Conservation (phyloP, 441 rosid species). For the Populus hybrid region DNA sequence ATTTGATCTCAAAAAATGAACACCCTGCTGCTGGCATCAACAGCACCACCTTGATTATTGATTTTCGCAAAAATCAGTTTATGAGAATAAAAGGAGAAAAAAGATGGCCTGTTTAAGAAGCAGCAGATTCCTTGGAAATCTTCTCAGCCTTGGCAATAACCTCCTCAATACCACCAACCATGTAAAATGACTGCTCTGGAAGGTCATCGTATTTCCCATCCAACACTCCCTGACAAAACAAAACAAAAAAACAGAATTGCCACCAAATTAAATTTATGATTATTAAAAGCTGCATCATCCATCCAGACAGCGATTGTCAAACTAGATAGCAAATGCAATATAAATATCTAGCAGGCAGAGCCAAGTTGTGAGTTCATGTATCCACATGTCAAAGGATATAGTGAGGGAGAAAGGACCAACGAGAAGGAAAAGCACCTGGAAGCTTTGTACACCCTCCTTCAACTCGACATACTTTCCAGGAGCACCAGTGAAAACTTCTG, state of each 20-base stretch:
- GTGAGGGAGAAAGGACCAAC: background rate
- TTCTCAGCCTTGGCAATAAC: slow-evolving; percentile 94
- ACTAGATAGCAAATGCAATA: background rate
- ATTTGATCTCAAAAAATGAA: slow-evolving; percentile 37
- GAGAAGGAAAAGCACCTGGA: slow-evolving; percentile 60
- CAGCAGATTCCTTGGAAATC: slow-evolving; percentile 70
- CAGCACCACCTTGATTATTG: slow-evolving; percentile 47
- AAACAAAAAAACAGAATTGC: background rate
- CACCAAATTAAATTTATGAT: background rate
- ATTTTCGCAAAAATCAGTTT: slow-evolving; percentile 46
- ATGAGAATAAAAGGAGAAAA: slow-evolving; percentile 18
- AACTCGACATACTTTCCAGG: slow-evolving; percentile 95
- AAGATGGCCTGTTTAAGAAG: slow-evolving; percentile 28
- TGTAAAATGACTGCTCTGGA: slow-evolving; percentile 89
- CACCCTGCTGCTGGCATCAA: slow-evolving; percentile 40
- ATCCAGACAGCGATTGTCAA: background rate
- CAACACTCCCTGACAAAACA: slow-evolving; percentile 61
- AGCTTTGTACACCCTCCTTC: slow-evolving; percentile 80
- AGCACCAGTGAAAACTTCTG: slow-evolving; percentile 97
- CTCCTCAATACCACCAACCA: slow-evolving; percentile 98
- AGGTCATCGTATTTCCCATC: slow-evolving; percentile 97
- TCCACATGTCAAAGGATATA: background rate
- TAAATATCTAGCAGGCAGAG: background rate
- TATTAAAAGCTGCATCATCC: background rate
- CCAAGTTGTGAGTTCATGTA: background rate